Evolutionary conservation across 345 rosid species (phyloP).

Genomic region (Eucalyptus marginata): DNA sequence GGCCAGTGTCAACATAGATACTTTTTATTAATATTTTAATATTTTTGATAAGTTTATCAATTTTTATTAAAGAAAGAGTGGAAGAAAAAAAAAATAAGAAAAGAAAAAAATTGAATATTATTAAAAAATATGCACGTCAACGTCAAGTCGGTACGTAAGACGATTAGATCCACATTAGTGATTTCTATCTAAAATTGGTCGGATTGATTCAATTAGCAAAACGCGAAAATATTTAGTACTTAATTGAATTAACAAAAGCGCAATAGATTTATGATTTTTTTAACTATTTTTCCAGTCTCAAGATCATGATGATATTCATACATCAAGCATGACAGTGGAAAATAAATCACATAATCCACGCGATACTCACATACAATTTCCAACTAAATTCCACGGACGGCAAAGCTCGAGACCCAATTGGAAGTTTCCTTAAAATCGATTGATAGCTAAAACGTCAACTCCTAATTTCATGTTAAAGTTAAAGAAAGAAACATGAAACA

Average conservation of each 20-base stretch:
- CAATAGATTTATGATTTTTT: no score
- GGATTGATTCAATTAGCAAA: no score
- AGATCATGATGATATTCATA: not conserved
- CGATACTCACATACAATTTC: not conserved
- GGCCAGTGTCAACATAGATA: rapidly evolving
- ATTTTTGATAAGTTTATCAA: no score
- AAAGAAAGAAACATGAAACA: no score
- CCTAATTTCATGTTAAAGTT: not conserved
- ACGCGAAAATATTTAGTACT: rapidly evolving
- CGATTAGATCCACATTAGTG: rapidly evolving
- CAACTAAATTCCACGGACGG: not conserved
- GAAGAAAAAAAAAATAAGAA: no score
- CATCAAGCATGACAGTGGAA: not conserved
- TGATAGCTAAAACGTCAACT: not conserved
- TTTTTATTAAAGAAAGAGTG: no score
- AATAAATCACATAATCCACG: not conserved
- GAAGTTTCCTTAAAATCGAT: not conserved
- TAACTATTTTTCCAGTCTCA: no score
- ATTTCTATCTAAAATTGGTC: rapidly evolving
- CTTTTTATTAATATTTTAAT: no score
- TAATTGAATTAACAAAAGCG: rapidly evolving
- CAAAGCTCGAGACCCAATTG: not conserved
- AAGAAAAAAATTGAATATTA: no score
- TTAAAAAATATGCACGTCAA: no score
- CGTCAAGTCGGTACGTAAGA: rapidly evolving